Evolutionary conservation across 2,329 filamentous ascomycete species (phyloP).

Genomic region (Pseudogymnoascus sp.): DNA sequence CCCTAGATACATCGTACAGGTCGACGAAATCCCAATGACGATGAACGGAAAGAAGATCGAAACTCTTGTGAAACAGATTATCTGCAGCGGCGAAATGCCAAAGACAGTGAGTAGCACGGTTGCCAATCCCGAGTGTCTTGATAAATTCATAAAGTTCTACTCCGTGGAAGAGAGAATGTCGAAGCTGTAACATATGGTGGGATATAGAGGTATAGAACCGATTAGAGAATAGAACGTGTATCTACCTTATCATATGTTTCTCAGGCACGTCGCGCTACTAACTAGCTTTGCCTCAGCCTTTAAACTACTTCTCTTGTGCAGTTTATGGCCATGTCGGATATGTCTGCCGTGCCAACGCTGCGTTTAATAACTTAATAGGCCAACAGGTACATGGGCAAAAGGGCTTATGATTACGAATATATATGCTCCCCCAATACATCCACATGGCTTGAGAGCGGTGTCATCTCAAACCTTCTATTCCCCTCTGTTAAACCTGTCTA

Average conservation of each 20-base stretch:
- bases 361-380: not conserved
- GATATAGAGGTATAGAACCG: not conserved
- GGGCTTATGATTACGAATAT: too few relatives aligned
- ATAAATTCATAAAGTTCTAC: conserved; percentile 8
- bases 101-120: conserved; percentile 9
- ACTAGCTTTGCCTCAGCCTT: not conserved
- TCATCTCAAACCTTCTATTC: too few relatives aligned
- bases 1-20: not conserved
- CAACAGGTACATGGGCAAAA: not conserved
- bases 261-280: not conserved
- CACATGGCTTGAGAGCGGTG: too few relatives aligned
- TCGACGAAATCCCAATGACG: conserved; percentile 3
- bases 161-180: conserved; percentile 1
- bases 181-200: not conserved
- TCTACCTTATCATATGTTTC: not conserved
- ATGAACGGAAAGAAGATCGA: conserved; percentile 10
- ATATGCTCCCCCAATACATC: too few relatives aligned
- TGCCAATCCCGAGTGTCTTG: conserved; percentile 3
- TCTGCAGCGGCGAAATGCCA: conserved; percentile 8
- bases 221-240: not conserved
- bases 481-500: too few relatives aligned
- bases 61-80: conserved; percentile 10
- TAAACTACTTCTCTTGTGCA: not conserved
- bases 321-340: not conserved
- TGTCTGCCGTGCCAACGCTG: not conserved